Base-by-base conservation (phyloP, 345 rosid genomes). In the Laguncularia racemosa region DNA sequence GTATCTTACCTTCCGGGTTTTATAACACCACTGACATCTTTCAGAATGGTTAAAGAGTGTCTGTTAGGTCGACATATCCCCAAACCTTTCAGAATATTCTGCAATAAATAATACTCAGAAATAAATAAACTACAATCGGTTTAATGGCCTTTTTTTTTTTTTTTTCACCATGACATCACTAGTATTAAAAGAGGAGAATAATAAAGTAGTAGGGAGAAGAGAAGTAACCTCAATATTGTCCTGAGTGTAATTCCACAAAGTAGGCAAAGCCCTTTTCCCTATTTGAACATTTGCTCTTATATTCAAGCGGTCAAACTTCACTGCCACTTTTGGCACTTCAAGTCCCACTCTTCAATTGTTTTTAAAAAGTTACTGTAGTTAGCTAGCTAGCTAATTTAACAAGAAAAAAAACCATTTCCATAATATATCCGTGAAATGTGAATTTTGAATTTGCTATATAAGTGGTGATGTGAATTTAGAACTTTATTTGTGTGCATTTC, bases 221-320 rank as follows among this genome's bases (percentile, higher is more conserved):
- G 17, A 15, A 33, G 13, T 40, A 12, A 91, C 96, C 95, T 91
- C 96, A 44, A 80, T 1, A 11, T 74, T 50, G 65, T 91, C 77
- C 33, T 83, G 96, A 53, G 79, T 53, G 16, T 66, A 78, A 59
- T 91, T 91, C 57, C 76, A 62, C 78, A 91, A 78, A 53, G 96
- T 88, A 1, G 98, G 98, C 53, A 91, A 79, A 43, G 98, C 96
- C 78, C 98, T 79, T 3, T 79, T 73, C 18, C 90, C 92, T 23
- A 72, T 80, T 70, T 79, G 85, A 62, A 84, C 87, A 46, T 77
- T 59, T 38, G 92, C 92, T 19, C 20, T 73, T 16, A 91, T 57
- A 26, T 71, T 84, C 77, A 88, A 53, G 72, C 82, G 71, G 73
- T 82, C 77, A 58, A 81, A 88, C 64, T 90, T 81, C 18, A 88